These are phyloP conservation scores for Pichia exigua DNA, from an alignment of 805 yeast species.

Conservation along the genomic window DNA sequence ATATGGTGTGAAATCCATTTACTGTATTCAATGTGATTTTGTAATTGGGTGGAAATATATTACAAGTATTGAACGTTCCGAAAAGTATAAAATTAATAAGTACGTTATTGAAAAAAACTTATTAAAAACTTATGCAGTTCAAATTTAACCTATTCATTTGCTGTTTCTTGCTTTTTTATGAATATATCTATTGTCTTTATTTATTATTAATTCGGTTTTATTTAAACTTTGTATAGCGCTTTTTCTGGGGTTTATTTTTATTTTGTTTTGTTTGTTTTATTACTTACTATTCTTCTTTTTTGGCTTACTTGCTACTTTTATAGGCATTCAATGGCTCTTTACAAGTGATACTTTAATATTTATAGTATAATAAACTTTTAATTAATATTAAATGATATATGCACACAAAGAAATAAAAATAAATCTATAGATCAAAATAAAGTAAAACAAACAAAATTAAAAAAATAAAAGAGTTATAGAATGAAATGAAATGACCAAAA, in stretches of 20 bases:
- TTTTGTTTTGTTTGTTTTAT: not conserved
- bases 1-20: constrained; percentile 24
- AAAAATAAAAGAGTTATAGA: not conserved
- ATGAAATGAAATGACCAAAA: not conserved
- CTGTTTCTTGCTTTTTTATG: not conserved
- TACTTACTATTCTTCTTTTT: no score
- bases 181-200: not conserved
- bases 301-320: not conserved
- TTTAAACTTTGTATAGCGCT: not conserved
- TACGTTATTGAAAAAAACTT: constrained; percentile 27
- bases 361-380: not conserved
- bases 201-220: not conserved
- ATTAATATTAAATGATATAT: not conserved
- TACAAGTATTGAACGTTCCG: constrained; percentile 21
- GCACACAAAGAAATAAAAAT: not conserved
- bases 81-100: constrained; percentile 29
- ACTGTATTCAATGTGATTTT: constrained; percentile 26
- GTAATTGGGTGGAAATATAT: constrained; percentile 31
- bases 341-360: not conserved
- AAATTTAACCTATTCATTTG: not conserved
- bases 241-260: not conserved
- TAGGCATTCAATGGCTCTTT: not conserved
- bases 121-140: constrained; percentile 2
- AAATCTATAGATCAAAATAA: not conserved
- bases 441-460: not conserved